phyloP scores from a whole-genome alignment of 495 filamentous ascomycete species.

The Penicillium bialowiezense region DNA sequence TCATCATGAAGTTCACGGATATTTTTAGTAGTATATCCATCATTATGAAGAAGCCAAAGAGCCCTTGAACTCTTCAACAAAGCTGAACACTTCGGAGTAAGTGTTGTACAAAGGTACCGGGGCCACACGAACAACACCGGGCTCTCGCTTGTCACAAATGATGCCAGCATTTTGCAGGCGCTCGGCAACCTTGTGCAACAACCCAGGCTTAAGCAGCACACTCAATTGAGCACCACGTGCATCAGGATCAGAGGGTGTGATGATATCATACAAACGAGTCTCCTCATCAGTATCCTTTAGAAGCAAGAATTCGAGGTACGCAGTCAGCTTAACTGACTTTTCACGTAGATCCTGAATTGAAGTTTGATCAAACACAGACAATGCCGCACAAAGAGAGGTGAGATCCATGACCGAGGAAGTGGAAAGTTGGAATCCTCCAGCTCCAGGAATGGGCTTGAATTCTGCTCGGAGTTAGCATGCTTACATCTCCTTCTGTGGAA shows the following conservation, averaged over 20 bases:
- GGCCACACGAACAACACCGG: constrained; percentile 93
- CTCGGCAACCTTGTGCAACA: constrained; percentile 68
- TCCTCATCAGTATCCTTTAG: constrained; percentile 43
- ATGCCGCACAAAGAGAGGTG: constrained; percentile 64
- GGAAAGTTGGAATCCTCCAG: constrained; percentile 58
- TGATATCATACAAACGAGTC: constrained; percentile 49
- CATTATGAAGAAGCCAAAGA: constrained; percentile 21
- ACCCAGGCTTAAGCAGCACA: constrained; percentile 61
- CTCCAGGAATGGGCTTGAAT: constrained; percentile 71
- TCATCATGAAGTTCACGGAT: too few relatives aligned
- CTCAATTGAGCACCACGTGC: constrained; percentile 89
- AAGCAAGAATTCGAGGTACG: constrained; percentile 73
- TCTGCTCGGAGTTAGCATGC: constrained; percentile 27
- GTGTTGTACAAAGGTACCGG: constrained; percentile 88
- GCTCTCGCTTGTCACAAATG: constrained; percentile 84
- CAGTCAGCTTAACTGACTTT: constrained; percentile 74
- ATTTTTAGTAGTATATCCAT: too few relatives aligned
- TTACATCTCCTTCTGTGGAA: background rate
- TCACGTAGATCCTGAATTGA: constrained; percentile 65
- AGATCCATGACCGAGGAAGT: constrained; percentile 61
- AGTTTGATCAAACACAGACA: constrained; percentile 75
- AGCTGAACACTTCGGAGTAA: constrained; percentile 73
- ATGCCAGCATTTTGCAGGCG: constrained; percentile 66
- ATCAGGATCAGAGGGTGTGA: constrained; percentile 71
- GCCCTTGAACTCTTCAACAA: constrained; percentile 55